Conservation (phyloP, 2,329 filamentous ascomycete species). For the Pyrenochaeta sp. region DNA sequence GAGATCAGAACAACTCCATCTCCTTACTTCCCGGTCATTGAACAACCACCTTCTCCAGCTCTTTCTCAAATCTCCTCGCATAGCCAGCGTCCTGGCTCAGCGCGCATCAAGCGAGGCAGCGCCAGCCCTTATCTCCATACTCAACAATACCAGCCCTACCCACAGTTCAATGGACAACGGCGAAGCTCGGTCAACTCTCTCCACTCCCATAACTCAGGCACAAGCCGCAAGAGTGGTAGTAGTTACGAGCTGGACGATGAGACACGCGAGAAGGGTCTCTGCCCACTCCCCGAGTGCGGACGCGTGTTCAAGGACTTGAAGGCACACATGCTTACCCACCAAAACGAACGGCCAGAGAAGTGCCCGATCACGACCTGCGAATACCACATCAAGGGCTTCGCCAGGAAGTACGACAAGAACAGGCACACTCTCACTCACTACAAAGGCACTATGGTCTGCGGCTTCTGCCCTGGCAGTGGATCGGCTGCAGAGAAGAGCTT, state of each 20-base stretch:
- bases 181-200: slow-evolving; percentile 76
- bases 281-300: slow-evolving; percentile 84
- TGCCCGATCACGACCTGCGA: slow-evolving; percentile 92
- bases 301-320: slow-evolving; percentile 90
- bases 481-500: slow-evolving; percentile 93
- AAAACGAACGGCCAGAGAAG: slow-evolving; percentile 90
- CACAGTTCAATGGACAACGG: slow-evolving; percentile 57
- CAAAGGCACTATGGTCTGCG: slow-evolving; percentile 97
- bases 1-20: slow-evolving; percentile 52
- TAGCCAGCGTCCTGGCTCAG: slow-evolving; percentile 53
- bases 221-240: slow-evolving; percentile 60
- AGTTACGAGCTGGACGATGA: slow-evolving; percentile 51
- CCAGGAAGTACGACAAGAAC: slow-evolving; percentile 96
- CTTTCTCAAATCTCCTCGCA: slow-evolving; percentile 62
- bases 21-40: slow-evolving; percentile 52
- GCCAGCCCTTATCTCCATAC: slow-evolving; percentile 73
- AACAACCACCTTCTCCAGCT: slow-evolving; percentile 69
- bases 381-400: slow-evolving; percentile 91
- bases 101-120: slow-evolving; percentile 60
- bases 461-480: slow-evolving; percentile 89
- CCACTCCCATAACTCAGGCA: slow-evolving; percentile 69
- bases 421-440: slow-evolving; percentile 93
- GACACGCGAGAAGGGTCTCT: slow-evolving; percentile 74
- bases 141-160: slow-evolving; percentile 64
- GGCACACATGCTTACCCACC: slow-evolving; percentile 94